These are phyloP conservation scores for Lophium mytilinum DNA, from an alignment of 495 filamentous ascomycete species.

Conservation along the genomic window DNA sequence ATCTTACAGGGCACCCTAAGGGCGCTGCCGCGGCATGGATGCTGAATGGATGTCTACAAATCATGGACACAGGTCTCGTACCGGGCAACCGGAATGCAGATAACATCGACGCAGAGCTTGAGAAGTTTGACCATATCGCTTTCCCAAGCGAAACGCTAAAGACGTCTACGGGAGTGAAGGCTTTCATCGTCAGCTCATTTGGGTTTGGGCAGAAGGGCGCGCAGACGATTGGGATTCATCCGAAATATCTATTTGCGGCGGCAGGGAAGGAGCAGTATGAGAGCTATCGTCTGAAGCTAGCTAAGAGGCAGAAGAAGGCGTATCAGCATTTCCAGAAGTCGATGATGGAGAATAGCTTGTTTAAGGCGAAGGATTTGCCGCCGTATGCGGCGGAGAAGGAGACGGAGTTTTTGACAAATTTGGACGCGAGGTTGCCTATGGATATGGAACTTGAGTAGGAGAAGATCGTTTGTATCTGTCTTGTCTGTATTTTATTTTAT, in stretches of 20 bases:
- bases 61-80: constrained; percentile 81
- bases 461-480: no score
- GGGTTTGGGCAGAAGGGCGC: constrained; percentile 98
- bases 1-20: constrained; percentile 94
- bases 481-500: no score
- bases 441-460: not conserved
- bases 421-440: constrained; percentile 46
- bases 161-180: constrained; percentile 81
- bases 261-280: constrained; percentile 74
- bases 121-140: constrained; percentile 91
- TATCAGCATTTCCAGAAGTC: constrained; percentile 95
- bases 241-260: constrained; percentile 83
- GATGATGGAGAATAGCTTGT: constrained; percentile 87
- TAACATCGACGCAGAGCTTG: constrained; percentile 88
- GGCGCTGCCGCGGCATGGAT: constrained; percentile 98
- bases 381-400: constrained; percentile 80
- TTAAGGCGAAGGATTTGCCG: constrained; percentile 78
- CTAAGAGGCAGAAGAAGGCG: constrained; percentile 85
- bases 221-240: constrained; percentile 88
- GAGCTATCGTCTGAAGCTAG: constrained; percentile 72
- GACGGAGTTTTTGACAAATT: constrained; percentile 79
- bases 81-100: constrained; percentile 95
- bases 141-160: constrained; percentile 90
- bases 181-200: constrained; percentile 94
- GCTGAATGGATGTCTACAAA: constrained; percentile 93